phyloP scores from a whole-genome alignment of 2,329 filamentous ascomycete species.

The Chaetomium sp. region DNA sequence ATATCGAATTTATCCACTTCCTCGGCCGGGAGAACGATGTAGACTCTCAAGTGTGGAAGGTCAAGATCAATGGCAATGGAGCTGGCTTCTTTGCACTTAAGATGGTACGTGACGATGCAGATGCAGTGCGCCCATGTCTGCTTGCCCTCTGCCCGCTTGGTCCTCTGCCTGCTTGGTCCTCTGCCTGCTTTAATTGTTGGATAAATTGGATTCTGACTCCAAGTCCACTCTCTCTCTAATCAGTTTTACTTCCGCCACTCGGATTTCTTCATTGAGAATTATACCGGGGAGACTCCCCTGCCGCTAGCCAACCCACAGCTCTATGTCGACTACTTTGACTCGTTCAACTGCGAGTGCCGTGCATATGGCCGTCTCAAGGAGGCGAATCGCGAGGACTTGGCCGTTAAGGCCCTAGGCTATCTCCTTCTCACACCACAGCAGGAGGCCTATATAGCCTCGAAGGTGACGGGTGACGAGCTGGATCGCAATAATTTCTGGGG shows the following conservation, averaged over 20 bases:
- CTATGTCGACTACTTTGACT: conserved; percentile 11
- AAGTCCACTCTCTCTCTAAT: neutral
- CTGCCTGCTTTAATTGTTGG: no score
- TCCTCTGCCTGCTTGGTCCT: no score
- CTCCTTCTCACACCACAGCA: conserved; percentile 11
- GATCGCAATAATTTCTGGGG: conserved; percentile 4
- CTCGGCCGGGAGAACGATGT: neutral
- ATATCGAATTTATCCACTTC: conserved; percentile 6
- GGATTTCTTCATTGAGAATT: neutral
- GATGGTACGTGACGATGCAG: neutral
- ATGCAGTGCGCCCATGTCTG: no score
- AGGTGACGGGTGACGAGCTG: neutral
- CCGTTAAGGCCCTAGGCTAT: conserved; percentile 12
- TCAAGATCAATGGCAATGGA: conserved; percentile 1
- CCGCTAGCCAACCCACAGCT: neutral
- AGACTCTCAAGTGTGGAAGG: conserved; percentile 11
- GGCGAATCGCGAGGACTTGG: conserved; percentile 8
- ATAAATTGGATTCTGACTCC: neutral
- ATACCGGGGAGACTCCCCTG: neutral
- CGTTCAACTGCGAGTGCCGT: conserved; percentile 17
- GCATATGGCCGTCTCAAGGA: conserved; percentile 16
- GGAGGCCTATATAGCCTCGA: neutral
- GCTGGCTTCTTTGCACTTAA: conserved; percentile 7
- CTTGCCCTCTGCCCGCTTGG: no score
- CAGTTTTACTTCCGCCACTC: neutral